phyloP scores from a whole-genome alignment of 2,329 filamentous ascomycete genomes.

The Dactylellina leptospora region DNA sequence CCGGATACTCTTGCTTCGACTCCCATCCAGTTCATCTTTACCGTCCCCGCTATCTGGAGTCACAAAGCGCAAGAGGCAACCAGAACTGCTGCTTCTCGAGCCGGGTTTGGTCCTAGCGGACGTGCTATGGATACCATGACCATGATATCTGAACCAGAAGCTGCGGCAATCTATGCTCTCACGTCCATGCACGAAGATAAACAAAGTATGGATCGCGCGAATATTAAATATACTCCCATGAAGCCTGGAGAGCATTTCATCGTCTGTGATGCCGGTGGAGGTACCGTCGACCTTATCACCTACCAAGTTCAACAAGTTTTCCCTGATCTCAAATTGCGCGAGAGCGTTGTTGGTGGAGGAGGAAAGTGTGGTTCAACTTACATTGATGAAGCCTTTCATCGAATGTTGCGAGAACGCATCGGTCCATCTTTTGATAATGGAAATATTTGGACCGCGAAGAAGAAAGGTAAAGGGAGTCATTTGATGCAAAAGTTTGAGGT shows the following conservation, averaged over 20 bases:
- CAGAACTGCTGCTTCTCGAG: slow-evolving; percentile 6
- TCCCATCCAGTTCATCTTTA: slow-evolving; percentile 37
- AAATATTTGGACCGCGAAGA: slow-evolving; percentile 14
- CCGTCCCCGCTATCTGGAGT: slow-evolving; percentile 35
- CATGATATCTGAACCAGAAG: slow-evolving; percentile 36
- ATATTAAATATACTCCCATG: too few relatives aligned
- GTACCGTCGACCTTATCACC: slow-evolving; percentile 54
- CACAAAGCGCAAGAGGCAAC: slow-evolving; percentile 41
- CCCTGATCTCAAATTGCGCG: slow-evolving; percentile 37
- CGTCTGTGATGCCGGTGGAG: slow-evolving; percentile 54
- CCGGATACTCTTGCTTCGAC: slow-evolving; percentile 25
- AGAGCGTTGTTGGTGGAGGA: slow-evolving; percentile 46
- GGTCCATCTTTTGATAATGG: slow-evolving; percentile 20
- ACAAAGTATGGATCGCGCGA: too few relatives aligned
- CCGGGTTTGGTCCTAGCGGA: slow-evolving; percentile 20
- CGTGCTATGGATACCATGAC: slow-evolving; percentile 17
- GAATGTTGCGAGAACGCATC: slow-evolving; percentile 30
- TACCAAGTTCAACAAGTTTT: slow-evolving; percentile 37
- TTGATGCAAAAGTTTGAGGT: slow-evolving; percentile 49
- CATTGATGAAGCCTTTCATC: slow-evolving; percentile 52
- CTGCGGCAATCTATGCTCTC: slow-evolving; percentile 16
- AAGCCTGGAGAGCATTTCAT: slow-evolving; percentile 45
- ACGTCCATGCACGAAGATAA: slow-evolving; percentile 22
- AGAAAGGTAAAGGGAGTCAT: slow-evolving; percentile 31
- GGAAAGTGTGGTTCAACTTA: slow-evolving; percentile 54